phyloP scores from a whole-genome alignment of 2,329 filamentous ascomycete species.

The Pestalotiopsis fici region DNA sequence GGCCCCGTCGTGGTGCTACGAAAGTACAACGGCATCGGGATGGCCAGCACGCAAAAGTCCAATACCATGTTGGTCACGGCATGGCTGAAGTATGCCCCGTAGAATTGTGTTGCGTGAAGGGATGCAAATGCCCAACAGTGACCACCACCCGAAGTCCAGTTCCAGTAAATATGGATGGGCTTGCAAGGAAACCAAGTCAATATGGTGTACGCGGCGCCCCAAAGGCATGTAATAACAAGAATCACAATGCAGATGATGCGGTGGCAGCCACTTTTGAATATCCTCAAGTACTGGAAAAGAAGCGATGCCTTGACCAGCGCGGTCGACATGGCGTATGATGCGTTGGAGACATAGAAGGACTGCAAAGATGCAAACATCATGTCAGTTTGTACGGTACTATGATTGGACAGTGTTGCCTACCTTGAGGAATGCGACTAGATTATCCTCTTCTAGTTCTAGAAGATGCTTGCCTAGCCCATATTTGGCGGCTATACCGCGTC shows the following conservation, averaged over 20 bases:
- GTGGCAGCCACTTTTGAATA: slow-evolving; percentile 23
- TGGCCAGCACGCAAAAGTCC: slow-evolving; percentile 31
- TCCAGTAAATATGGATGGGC: slow-evolving; percentile 32
- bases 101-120: slow-evolving; percentile 20
- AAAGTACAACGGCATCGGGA: slow-evolving; percentile 30
- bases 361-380: slow-evolving; percentile 22
- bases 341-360: slow-evolving; percentile 33
- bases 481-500: not conserved
- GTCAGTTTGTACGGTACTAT: not conserved
- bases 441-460: not conserved
- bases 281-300: slow-evolving; percentile 35
- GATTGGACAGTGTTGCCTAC: not conserved
- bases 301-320: slow-evolving; percentile 37
- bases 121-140: slow-evolving; percentile 33
- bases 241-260: slow-evolving; percentile 24
- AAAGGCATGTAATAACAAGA: slow-evolving; percentile 23
- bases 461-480: slow-evolving; percentile 4
- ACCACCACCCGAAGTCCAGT: slow-evolving; percentile 16
- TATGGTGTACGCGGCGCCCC: slow-evolving; percentile 28
- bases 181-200: slow-evolving; percentile 31
- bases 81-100: slow-evolving; percentile 28
- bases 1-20: slow-evolving; percentile 13
- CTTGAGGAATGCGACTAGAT: slow-evolving; percentile 5
- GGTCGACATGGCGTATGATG: slow-evolving; percentile 32
- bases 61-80: slow-evolving; percentile 30